Base-by-base conservation (phyloP, 106 monocot genomes). In the Iris macrosiphon region DNA sequence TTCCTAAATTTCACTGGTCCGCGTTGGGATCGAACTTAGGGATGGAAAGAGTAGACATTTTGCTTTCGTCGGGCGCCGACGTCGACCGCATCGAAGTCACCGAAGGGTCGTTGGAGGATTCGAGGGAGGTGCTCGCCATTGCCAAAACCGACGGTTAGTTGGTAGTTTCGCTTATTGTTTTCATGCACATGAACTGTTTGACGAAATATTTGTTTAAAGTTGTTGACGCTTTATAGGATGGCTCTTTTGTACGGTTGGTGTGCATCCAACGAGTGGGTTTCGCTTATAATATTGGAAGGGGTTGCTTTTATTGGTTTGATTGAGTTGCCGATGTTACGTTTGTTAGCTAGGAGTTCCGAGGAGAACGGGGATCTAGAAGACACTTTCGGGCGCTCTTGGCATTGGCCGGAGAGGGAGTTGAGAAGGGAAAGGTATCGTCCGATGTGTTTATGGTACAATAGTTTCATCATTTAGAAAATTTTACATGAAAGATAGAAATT, bases 41-140 rank as follows among this genome's bases (percentile, higher is more conserved):
- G n/a, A n/a, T n/a, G n/a, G n/a, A n/a, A n/a, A n/a, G n/a, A n/a
- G n/a, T n/a, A n/a, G n/a, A n/a, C n/a, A n/a, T n/a, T n/a, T n/a
- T n/a, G n/a, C n/a, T n/a, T n/a, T n/a, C 98, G 6, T 98, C 91
- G 91, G 63, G 52, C 16, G 80, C 91, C 41, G 90, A 91, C 19
- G 84, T 99, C 20, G 83, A 91, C 22, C 83, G 91, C 2, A 98
- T 98, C 75, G 91, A 91, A 34, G 83, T 99, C 51, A 99, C 98
- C 0, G 98, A 87, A 2, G 87, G 91, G 4, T 91, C 91, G 15
- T 80, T 99, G 14, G 44, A 87, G 45, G 98, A 91, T 60, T 99
- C 91, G 6, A 91, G 64, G 49, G 98, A 87, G 69, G 98, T 91
- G 3, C 72, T 98, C 17, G 64, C 76, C 12, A 98, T 98, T 18